Conservation (phyloP, 2,329 filamentous ascomycete genomes). For the Paraphoma chrysanthemicola region DNA sequence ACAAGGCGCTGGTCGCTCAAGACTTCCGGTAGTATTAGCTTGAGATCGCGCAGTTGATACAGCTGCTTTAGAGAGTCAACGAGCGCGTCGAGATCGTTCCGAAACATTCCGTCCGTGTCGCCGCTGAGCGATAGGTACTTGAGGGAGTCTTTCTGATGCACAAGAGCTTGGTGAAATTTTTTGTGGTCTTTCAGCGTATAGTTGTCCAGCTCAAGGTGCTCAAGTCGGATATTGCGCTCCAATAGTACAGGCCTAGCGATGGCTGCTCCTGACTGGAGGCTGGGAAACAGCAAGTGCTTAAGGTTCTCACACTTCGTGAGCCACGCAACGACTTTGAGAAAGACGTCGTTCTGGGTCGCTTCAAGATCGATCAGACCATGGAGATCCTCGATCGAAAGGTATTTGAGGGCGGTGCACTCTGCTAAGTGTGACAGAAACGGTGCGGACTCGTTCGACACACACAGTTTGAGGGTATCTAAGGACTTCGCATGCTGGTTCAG, state of each 20-base stretch:
- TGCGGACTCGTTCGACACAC: conserved; percentile 57
- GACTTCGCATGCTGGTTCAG: conserved; percentile 62
- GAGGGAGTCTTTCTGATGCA: conserved; percentile 60
- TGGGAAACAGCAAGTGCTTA: conserved; percentile 57
- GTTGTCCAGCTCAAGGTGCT: conserved; percentile 56
- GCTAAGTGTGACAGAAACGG: conserved; percentile 58
- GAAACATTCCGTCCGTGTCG: conserved; percentile 55
- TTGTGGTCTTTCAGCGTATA: conserved; percentile 59
- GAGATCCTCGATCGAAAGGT: conserved; percentile 57
- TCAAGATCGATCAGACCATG: conserved; percentile 56
- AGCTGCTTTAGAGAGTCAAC: conserved; percentile 61
- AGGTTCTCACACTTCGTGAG: conserved; percentile 61
- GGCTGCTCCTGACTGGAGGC: conserved; percentile 60
- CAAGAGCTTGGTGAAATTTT: conserved; percentile 61
- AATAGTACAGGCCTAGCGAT: conserved; percentile 59
- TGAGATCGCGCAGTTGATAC: conserved; percentile 60
- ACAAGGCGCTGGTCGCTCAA: conserved; percentile 60
- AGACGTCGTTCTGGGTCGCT: conserved; percentile 60
- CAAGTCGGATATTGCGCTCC: conserved; percentile 56
- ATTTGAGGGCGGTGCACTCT: conserved; percentile 58
- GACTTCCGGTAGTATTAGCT: conserved; percentile 59
- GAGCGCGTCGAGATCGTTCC: conserved; percentile 58
- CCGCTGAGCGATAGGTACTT: conserved; percentile 55
- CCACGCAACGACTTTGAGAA: conserved; percentile 61
- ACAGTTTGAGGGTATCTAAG: conserved; percentile 61